Base-by-base conservation (phyloP, 257 asterid species). In the Phtheirospermum japonicum region DNA sequence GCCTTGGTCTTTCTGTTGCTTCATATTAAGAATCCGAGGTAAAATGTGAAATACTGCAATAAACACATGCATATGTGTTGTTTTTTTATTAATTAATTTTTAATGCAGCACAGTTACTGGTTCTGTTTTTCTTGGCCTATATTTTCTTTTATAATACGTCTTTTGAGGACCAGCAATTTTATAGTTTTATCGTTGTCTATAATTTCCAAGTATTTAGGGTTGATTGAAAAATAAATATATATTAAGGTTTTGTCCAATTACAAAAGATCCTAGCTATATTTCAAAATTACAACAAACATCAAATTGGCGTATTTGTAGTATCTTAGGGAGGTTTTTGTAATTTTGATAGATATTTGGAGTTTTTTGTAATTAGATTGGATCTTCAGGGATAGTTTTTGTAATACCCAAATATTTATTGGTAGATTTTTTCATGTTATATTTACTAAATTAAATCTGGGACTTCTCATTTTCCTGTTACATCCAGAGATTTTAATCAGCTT, bases 11-110 rank as follows among this genome's bases (percentile, higher is more conserved):
- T 82, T 84, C 33, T 79, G 61, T 54, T 83, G 76, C 73, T 86
- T 67, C 88, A 83, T 71, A 56, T 82, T 50, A 82, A 74, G 69
- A 76, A 65, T 62, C 85, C 95, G 57, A 83, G 91, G 95, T 86
- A 71, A 79, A 48, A 1, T 65, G 32, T 60, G 51, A 60, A 64
- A 68, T 61, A 30, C 33, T 36, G 58, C 62, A 65, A 49, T 39
- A 13, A 28, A 11, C 39, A 13, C 52, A 56, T 65, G 67, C 72
- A 19, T 65, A 32, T 62, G 33, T 64, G 17, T 37, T n/a, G 42
- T 39, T 8, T 53, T 66, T 45, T 9, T n/a, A 7, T 53, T 37
- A 8, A 7, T 53, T 37, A 8, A 52, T 65, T 43, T 36, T 71
- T 36, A 61, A 42, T 45, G 61, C 58, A 36, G 36, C 57, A 55